Conservation (phyloP, 2,329 filamentous ascomycete genomes). For the Fusarium pininemorale region DNA sequence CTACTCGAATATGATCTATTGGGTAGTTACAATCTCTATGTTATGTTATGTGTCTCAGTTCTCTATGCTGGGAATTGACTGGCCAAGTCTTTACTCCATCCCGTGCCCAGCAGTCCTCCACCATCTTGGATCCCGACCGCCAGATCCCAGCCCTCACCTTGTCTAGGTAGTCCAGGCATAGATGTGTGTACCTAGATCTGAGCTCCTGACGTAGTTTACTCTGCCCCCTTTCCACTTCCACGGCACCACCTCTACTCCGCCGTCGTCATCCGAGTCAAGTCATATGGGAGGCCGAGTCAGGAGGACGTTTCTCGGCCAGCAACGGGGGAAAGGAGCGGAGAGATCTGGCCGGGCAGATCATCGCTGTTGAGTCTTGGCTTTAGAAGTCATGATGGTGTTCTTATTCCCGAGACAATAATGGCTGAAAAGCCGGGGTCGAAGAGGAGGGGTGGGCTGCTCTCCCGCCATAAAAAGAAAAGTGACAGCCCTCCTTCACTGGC, state of each 20-base stretch:
- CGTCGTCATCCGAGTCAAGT: constrained; percentile 45
- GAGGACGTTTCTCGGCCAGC: constrained; percentile 38
- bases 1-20: neutral
- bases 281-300: constrained; percentile 43
- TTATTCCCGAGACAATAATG: constrained; percentile 19
- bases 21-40: neutral
- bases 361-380: neutral
- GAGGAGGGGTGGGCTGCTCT: constrained; percentile 19
- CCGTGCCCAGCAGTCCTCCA: constrained; percentile 6
- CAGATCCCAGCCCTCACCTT: constrained; percentile 19
- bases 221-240: constrained; percentile 14
- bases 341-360: neutral
- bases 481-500: constrained; percentile 18
- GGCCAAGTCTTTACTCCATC: neutral
- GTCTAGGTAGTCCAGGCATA: constrained; percentile 11
- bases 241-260: constrained; percentile 26
- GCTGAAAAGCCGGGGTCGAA: constrained; percentile 4
- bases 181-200: constrained; percentile 21
- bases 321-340: constrained; percentile 13
- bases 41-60: constrained; percentile 5
- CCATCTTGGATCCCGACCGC: constrained; percentile 27
- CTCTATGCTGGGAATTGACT: neutral
- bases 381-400: neutral
- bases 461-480: constrained; percentile 24
- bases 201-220: constrained; percentile 31